Conservation (phyloP, 2,329 filamentous ascomycete genomes). For the Epichloe sibirici region DNA sequence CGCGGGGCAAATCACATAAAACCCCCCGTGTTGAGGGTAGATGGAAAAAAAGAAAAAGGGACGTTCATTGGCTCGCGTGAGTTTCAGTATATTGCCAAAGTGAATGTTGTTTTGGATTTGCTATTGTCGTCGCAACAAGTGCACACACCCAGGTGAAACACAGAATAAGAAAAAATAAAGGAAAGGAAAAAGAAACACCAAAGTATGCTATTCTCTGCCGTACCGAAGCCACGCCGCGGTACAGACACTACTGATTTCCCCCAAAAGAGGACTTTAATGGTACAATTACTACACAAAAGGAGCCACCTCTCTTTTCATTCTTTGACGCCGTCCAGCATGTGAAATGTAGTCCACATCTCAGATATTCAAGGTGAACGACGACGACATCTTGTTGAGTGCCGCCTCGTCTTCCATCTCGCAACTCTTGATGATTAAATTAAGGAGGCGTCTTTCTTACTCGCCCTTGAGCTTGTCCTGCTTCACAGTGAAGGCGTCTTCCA, state of each 20-base stretch:
- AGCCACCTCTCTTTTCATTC: neutral
- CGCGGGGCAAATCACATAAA: neutral
- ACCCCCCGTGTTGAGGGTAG: neutral
- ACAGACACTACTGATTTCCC: constrained; percentile 4
- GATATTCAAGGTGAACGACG: no score
- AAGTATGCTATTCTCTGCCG: constrained; percentile 5
- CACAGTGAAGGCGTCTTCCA: constrained; percentile 52
- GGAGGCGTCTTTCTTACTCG: constrained; percentile 29
- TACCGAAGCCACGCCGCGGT: constrained; percentile 6
- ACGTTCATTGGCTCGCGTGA: neutral
- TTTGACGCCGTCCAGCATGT: neutral
- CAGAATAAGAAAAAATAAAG: neutral
- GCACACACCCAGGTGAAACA: neutral
- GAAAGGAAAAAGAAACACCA: neutral
- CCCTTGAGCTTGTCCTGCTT: constrained; percentile 60
- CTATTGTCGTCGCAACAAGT: no score
- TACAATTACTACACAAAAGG: constrained; percentile 8
- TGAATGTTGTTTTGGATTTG: no score
- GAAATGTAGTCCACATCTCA: neutral
- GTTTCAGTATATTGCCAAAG: neutral
- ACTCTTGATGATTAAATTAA: neutral
- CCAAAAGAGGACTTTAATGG: constrained; percentile 4
- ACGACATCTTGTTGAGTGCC: no score
- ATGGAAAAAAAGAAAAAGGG: neutral
- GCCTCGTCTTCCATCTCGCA: neutral